Evolutionary conservation across 129 eudicot genomes (phyloP), one percentile per base, ranked within the genome.

Genomic region (Lonicera japonica): DNA sequence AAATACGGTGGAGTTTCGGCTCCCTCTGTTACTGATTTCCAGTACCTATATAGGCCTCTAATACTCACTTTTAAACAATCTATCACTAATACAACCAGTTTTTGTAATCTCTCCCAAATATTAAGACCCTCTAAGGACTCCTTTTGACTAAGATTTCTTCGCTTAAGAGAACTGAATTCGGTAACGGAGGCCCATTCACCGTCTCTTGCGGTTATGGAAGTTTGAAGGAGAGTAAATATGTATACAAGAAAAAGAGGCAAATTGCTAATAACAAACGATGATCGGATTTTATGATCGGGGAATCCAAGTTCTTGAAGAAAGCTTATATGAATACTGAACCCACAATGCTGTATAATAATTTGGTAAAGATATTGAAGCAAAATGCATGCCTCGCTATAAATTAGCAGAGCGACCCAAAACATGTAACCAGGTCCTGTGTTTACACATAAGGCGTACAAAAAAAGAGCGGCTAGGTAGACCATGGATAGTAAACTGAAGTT

Each of bases 1-100:
- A 80, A 80, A 61, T 80, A 80, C 11, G 85, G 85, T 22, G 85
- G 85, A 1, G 85, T 72, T 75, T 80, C 85, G 5, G 85, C 81
- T 34, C 78, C 85, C 54, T 80, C 78, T 16, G 85, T 75, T 39
- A 80, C 41, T 8, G 85, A 80, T 39, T 80, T 75, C 85, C 85
- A 80, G 65, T 80, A 80, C 39, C 75, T 62, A 5, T 25, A 53
- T 53, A 73, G 74, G 75, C 68, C 75, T 71, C 75, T 75, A 61
- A 80, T 18, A 23, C 39, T 48, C 71, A 45, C 47, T 55, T 58
- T 75, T 15, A 66, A 64, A 13, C 50, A 36, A 21, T 29, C 47
- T 19, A 34, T 56, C 14, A 39, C 66, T 20, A 19, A 25, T 18
- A 21, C 40, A 61, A 73, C 21, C 15, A 72, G 21, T 18, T 75